A percentile compares a stretch with the other conserved stretches of the same genome.
These are phyloP conservation scores for Phaeoacremonium minimum DNA, from an alignment of 2,329 filamentous ascomycete genomes.

Conservation along the genomic window DNA sequence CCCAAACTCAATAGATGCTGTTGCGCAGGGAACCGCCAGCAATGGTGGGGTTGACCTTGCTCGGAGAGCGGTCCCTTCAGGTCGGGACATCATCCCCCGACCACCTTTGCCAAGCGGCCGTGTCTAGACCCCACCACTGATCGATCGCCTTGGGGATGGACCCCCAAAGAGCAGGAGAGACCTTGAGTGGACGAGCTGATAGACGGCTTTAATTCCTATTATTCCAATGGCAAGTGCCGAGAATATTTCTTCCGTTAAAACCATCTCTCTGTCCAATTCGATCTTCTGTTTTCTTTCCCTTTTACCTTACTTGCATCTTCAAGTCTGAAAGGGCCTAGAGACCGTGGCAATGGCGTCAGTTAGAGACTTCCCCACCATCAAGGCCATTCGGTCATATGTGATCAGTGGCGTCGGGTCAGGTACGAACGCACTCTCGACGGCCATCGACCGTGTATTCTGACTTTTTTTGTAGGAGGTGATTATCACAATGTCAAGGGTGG, in stretches of 20 bases:
- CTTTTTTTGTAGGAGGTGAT: slow-evolving; percentile 57
- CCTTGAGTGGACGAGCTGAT: too few species aligned
- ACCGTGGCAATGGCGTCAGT: too few species aligned
- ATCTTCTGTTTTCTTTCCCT: too few species aligned
- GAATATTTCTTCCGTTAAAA: slow-evolving; percentile 2
- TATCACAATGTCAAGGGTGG: slow-evolving; percentile 87
- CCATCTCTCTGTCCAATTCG: slow-evolving; percentile 17
- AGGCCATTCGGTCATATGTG: slow-evolving; percentile 68
- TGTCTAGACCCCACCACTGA: background rate
- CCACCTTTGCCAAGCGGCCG: background rate
- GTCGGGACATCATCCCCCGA: slow-evolving; percentile 17
- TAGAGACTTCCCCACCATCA: slow-evolving; percentile 67
- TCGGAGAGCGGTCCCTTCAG: slow-evolving; percentile 1
- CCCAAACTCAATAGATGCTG: background rate
- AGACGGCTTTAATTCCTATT: too few species aligned
- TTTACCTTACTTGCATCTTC: too few species aligned
- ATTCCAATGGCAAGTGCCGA: slow-evolving; percentile 1
- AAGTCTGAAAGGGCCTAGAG: too few species aligned
- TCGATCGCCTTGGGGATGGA: slow-evolving; percentile 2
- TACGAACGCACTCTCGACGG: slow-evolving; percentile 26
- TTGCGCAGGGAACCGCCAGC: background rate
- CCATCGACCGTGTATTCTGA: background rate
- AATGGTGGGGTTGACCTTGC: background rate
- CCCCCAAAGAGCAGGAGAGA: slow-evolving; percentile 4
- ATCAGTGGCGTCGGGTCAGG: slow-evolving; percentile 57